A percentile compares a stretch with the other conserved stretches of the same genome.
These are phyloP conservation scores for Fusarium papillatum DNA, from an alignment of 2,329 filamentous ascomycete genomes.

Conservation along the genomic window DNA sequence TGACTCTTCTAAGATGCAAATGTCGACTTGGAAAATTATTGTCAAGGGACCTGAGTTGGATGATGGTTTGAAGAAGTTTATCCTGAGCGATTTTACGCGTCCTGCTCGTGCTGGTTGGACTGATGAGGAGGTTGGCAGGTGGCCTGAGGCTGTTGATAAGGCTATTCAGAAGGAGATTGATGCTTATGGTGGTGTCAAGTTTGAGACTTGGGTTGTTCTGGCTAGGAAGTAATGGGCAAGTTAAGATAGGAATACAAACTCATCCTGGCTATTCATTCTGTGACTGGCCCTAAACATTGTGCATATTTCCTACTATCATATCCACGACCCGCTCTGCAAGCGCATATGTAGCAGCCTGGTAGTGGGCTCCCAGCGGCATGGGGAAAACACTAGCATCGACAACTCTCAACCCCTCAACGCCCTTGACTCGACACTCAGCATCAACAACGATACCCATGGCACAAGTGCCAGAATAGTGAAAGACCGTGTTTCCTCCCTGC, in stretches of 20 bases:
- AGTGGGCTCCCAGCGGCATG: neutral
- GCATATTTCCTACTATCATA: neutral
- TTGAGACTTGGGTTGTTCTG: conserved; percentile 41
- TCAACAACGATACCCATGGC: neutral
- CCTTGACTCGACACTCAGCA: neutral
- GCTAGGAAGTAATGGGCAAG: conserved; percentile 32
- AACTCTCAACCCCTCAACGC: neutral
- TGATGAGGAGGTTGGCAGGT: conserved; percentile 36
- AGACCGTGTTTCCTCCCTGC: neutral
- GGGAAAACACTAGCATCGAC: neutral
- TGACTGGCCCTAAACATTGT: neutral
- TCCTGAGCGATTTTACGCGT: conserved; percentile 34
- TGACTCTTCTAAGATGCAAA: conserved; percentile 16
- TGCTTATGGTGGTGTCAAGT: conserved; percentile 36
- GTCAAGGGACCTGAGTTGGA: conserved; percentile 32
- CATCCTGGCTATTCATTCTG: neutral
- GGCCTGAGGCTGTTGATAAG: conserved; percentile 37
- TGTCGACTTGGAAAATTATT: conserved; percentile 13
- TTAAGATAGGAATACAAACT: neutral
- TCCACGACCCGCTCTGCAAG: neutral
- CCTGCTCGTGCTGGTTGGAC: conserved; percentile 38
- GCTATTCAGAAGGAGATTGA: conserved; percentile 35
- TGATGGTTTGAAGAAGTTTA: conserved; percentile 38
- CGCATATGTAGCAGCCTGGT: neutral
- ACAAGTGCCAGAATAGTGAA: neutral